These are phyloP conservation scores for Umbelopsis vinacea DNA, from an alignment of 192 early-diverging fungal genomes.

Conservation along the genomic window DNA sequence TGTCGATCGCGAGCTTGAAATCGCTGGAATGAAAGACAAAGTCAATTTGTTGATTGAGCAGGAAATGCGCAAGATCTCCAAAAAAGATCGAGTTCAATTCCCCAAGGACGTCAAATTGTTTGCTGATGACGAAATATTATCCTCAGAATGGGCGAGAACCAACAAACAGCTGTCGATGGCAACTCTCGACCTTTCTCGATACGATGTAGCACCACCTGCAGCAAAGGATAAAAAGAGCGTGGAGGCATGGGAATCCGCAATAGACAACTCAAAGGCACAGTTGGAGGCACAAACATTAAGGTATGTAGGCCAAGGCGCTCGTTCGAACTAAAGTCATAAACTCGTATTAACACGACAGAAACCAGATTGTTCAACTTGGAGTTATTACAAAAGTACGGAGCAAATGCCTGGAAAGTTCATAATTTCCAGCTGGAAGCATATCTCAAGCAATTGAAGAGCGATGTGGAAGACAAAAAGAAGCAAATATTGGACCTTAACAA, in stretches of 20 bases:
- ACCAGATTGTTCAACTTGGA: constrained; percentile 46
- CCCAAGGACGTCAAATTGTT: constrained; percentile 54
- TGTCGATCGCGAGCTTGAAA: constrained; percentile 56
- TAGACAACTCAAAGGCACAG: constrained; percentile 59
- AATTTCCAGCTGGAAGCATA: constrained; percentile 57
- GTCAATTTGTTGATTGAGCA: constrained; percentile 59
- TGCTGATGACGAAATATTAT: constrained; percentile 39
- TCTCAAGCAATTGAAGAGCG: constrained; percentile 42
- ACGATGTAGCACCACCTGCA: constrained; percentile 49
- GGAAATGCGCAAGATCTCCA: constrained; percentile 56
- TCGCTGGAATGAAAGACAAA: constrained; percentile 48
- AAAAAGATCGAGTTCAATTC: constrained; percentile 41
- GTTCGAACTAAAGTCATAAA: too few species aligned
- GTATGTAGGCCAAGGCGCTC: constrained; percentile 29
- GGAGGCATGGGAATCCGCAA: constrained; percentile 45
- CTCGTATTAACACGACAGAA: background rate
- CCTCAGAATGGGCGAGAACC: constrained; percentile 51
- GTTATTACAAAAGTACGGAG: constrained; percentile 56
- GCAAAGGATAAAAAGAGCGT: constrained; percentile 42
- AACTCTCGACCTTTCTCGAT: constrained; percentile 50
- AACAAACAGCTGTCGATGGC: constrained; percentile 49
- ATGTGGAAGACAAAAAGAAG: constrained; percentile 45
- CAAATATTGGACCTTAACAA: constrained; percentile 55
- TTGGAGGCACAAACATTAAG: constrained; percentile 54
- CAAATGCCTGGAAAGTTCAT: constrained; percentile 62